These are phyloP conservation scores for Diaporthe helianthi DNA, from an alignment of 2,329 filamentous ascomycete species.

Conservation along the genomic window DNA sequence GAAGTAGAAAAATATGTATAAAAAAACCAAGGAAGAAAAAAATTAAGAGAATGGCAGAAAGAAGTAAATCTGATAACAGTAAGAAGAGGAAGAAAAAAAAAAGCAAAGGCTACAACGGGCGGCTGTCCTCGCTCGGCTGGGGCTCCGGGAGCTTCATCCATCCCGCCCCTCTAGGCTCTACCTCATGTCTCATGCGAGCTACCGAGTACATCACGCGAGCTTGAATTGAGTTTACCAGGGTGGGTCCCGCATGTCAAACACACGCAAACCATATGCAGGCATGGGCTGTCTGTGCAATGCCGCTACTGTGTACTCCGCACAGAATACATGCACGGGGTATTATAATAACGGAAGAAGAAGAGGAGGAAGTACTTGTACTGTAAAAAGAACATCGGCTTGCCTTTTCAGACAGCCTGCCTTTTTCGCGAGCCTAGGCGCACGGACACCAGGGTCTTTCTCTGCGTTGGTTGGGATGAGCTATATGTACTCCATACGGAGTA, in stretches of 20 bases:
- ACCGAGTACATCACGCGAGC: constrained; percentile 21
- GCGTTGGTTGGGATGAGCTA: not conserved
- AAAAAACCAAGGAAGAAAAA: not conserved
- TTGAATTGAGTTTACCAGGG: constrained; percentile 24
- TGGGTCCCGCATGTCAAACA: constrained; percentile 15
- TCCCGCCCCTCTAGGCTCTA: not conserved
- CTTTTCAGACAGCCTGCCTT: too few relatives aligned
- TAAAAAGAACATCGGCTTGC: too few relatives aligned
- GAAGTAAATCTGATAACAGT: too few relatives aligned
- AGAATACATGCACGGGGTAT: not conserved
- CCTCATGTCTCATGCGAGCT: not conserved
- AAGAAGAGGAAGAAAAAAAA: not conserved
- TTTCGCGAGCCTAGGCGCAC: too few relatives aligned
- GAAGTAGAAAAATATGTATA: not conserved
- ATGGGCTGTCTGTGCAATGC: constrained; percentile 3
- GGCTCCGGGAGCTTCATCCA: constrained; percentile 13
- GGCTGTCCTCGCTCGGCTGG: constrained; percentile 9
- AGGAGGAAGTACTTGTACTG: not conserved
- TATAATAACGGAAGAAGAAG: not conserved
- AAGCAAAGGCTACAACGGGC: not conserved
- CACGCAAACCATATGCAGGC: not conserved
- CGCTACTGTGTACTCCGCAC: not conserved
- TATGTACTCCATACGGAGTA: too few relatives aligned
- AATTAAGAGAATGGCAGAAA: not conserved
- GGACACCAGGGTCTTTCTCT: not conserved